A percentile compares a stretch with the other conserved stretches of the same genome.
Conservation (phyloP, 129 eudicot genomes). For the Lactuca saligna region DNA sequence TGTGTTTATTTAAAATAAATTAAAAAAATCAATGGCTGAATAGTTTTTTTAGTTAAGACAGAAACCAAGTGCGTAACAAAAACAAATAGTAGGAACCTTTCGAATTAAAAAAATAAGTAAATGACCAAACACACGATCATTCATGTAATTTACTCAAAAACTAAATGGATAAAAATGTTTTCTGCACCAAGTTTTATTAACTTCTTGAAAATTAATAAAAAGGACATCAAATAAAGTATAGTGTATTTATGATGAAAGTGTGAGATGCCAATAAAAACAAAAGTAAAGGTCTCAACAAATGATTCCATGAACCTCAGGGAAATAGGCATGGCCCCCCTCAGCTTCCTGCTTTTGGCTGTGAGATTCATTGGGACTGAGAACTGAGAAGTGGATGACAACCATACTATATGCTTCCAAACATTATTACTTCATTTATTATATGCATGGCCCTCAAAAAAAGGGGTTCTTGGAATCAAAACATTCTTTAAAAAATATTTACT, state of each 20-base stretch:
- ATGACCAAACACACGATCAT: too few species aligned
- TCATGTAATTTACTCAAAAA: too few species aligned
- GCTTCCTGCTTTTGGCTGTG: constrained; percentile 31
- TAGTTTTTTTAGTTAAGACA: too few species aligned
- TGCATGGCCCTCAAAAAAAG: constrained; percentile 34
- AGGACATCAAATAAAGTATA: background rate
- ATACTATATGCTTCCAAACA: constrained; percentile 44
- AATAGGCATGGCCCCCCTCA: constrained; percentile 39
- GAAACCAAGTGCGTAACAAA: too few species aligned
- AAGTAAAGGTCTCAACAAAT: constrained; percentile 7
- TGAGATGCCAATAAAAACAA: background rate
- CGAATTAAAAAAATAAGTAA: too few species aligned
- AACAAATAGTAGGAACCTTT: too few species aligned
- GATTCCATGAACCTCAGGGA: constrained; percentile 40
- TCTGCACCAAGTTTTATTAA: background rate
- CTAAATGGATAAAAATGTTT: background rate
- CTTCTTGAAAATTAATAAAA: background rate
- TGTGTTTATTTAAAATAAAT: too few species aligned
- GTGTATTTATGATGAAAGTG: background rate
- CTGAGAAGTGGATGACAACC: constrained; percentile 46
- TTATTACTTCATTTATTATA: constrained; percentile 40
- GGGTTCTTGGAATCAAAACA: constrained; percentile 40
- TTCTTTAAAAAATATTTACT: constrained; percentile 20
- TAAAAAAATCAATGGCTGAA: too few species aligned
- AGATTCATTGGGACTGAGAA: constrained; percentile 37